A percentile compares a stretch with the other conserved stretches of the same genome.
Conservation (phyloP, 2,329 filamentous ascomycete species). For the Calonectria pauciramosa region DNA sequence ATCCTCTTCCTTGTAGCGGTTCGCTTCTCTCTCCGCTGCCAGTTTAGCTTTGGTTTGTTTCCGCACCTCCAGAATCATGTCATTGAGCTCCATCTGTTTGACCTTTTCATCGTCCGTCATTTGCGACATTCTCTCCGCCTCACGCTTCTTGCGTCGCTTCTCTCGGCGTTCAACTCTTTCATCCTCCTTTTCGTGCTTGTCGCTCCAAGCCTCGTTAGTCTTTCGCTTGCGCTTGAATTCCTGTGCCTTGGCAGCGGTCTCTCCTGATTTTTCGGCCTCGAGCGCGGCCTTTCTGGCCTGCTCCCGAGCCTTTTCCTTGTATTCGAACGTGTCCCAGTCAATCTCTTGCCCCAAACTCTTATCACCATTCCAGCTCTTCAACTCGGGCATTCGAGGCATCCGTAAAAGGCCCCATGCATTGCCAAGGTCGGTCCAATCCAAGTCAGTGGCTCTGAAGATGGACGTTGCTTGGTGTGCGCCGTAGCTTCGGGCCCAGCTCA, state of each 20-base stretch:
- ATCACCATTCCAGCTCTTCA: constrained; percentile 80
- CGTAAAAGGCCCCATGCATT: constrained; percentile 88
- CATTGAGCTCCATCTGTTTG: constrained; percentile 73
- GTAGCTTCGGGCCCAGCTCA: constrained; percentile 93
- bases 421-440: constrained; percentile 88
- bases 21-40: constrained; percentile 50
- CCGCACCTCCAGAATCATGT: constrained; percentile 75
- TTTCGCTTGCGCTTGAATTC: constrained; percentile 69
- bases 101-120: constrained; percentile 80
- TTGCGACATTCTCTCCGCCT: constrained; percentile 71
- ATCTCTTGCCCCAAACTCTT: constrained; percentile 72
- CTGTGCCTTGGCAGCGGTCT: constrained; percentile 54
- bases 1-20: constrained; percentile 62
- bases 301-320: constrained; percentile 80
- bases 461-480: constrained; percentile 90
- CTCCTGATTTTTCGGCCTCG: constrained; percentile 59
- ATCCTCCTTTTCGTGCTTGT: constrained; percentile 76
- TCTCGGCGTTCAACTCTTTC: constrained; percentile 73
- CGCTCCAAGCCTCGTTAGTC: constrained; percentile 80
- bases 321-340: constrained; percentile 77
- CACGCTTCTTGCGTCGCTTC: constrained; percentile 73
- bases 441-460: constrained; percentile 86
- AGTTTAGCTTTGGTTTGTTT: constrained; percentile 65
- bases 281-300: constrained; percentile 72
- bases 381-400: constrained; percentile 94